Percentiles rank a stretch among this genome's conserved stretches.
Evolutionary conservation across 306 rosid species (phyloP).

Genomic region (Styphnolobium japonicum): DNA sequence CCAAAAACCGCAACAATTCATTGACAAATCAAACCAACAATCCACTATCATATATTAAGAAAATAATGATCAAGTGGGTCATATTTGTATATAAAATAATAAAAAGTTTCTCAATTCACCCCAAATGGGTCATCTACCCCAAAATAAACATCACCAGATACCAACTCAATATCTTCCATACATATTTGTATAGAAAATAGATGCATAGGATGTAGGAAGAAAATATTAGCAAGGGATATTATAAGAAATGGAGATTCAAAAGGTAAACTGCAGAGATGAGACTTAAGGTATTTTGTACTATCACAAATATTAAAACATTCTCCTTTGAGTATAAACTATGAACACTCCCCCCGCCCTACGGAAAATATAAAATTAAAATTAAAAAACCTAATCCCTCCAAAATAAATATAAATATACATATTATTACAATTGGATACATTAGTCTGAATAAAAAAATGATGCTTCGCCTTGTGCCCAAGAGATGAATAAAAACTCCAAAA

Average conservation of each 20-base stretch:
- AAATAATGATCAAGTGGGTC: too few species aligned
- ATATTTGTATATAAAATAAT: too few species aligned
- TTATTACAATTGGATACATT: conserved; percentile 31
- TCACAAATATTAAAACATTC: background rate
- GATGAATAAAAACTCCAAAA: background rate
- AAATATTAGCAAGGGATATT: too few species aligned
- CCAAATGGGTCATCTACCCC: too few species aligned
- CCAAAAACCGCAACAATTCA: too few species aligned
- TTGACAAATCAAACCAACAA: too few species aligned
- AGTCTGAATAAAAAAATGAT: background rate
- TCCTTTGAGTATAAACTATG: background rate
- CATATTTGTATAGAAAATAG: too few species aligned
- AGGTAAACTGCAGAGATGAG: background rate
- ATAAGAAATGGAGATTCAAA: background rate
- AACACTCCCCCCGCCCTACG: background rate
- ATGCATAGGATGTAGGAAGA: too few species aligned
- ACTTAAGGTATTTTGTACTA: background rate
- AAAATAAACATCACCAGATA: too few species aligned
- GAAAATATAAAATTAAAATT: background rate
- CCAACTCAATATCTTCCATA: too few species aligned
- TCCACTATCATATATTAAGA: too few species aligned
- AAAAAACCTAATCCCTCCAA: background rate
- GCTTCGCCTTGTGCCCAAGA: background rate
- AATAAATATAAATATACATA: conserved; percentile 5
- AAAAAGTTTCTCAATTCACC: too few species aligned